phyloP scores from a whole-genome alignment of 2,329 filamentous ascomycete genomes.

The Fonsecaea erecta region DNA sequence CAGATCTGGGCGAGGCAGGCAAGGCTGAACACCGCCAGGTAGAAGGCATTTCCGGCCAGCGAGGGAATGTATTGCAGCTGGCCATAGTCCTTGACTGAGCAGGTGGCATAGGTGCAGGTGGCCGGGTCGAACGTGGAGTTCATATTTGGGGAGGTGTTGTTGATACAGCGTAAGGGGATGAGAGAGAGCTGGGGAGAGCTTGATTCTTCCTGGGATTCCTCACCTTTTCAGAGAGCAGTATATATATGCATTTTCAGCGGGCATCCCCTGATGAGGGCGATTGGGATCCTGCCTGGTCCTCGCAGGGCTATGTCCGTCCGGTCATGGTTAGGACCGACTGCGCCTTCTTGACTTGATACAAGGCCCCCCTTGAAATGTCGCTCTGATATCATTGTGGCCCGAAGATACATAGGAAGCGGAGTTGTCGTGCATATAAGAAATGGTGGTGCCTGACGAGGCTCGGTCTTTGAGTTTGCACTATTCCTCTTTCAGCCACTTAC shows the following conservation, averaged over 20 bases:
- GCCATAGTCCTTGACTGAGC: constrained; percentile 13
- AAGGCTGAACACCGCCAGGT: constrained; percentile 57
- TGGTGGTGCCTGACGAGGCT: constrained; percentile 1
- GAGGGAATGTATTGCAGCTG: constrained; percentile 59
- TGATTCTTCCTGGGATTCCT: neutral
- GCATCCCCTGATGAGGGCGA: neutral
- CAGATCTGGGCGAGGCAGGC: constrained; percentile 46
- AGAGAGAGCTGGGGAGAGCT: neutral
- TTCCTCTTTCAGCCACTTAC: neutral
- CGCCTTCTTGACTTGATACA: too few species aligned
- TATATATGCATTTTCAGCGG: neutral
- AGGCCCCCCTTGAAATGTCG: neutral
- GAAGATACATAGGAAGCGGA: neutral
- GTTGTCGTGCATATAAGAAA: neutral
- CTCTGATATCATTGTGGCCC: neutral
- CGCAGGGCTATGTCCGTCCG: neutral
- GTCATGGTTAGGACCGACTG: too few species aligned
- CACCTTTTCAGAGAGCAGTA: neutral
- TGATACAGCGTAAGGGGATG: neutral
- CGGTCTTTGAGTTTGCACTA: constrained; percentile 12
- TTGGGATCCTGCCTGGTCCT: neutral
- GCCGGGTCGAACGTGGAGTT: constrained; percentile 7
- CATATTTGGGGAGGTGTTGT: neutral
- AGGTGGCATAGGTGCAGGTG: constrained; percentile 1
- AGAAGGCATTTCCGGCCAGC: constrained; percentile 58